Base-by-base conservation (phyloP, 2,329 filamentous ascomycete species). In the Aspergillus puulaauensis region DNA sequence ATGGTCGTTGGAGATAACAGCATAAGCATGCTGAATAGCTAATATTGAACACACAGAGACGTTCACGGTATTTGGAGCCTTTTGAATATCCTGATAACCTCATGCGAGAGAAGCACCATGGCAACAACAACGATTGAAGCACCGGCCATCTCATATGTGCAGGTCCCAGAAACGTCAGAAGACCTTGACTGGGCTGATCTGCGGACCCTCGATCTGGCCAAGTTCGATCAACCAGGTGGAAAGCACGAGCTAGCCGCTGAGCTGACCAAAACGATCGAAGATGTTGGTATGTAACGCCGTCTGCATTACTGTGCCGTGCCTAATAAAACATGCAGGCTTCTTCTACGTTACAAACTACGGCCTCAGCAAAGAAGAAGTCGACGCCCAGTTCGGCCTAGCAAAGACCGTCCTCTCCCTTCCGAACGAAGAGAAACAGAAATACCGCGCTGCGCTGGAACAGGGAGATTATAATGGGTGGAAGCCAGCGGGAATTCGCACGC, bases 291-390 rank as follows among this genome's bases (percentile, higher is more conserved):
- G 44, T 24, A 15, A 19, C 1, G 4, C 35, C 35, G 6, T 15
- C 15, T 37, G 6, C 6, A 2, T 6, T 35, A 8, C 1, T 23
- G 14, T 33, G 15, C 1, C 15, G 7, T 11, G 11, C 11, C 27
- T 31, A 21, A 48, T 11, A 12, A 14, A 6, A 2, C 1, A n/a
- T n/a, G 2, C 6, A 58, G 82, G 83, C 0, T 84, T 87, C 74
- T 87, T 87, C 73, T 86, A 87, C 62, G 79, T 87, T 33, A 81
- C 78, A 61, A 85, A 86, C 70, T 85, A 82, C 59, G 83, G 83
- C 21, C 73, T 87, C 2, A 75, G 72, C 0, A 82, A 86, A 66
- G 81, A 83, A 35, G 73, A 85, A 68, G 78, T 87, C 4, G 80
- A 87, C 63, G 72, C 76, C 0, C 85, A 87, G 63, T 87, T 86